Percentiles rank a stretch among this genome's conserved stretches.
phyloP scores from a whole-genome alignment of 192 early-diverging fungal species.

The Glomus cerebriforme region DNA sequence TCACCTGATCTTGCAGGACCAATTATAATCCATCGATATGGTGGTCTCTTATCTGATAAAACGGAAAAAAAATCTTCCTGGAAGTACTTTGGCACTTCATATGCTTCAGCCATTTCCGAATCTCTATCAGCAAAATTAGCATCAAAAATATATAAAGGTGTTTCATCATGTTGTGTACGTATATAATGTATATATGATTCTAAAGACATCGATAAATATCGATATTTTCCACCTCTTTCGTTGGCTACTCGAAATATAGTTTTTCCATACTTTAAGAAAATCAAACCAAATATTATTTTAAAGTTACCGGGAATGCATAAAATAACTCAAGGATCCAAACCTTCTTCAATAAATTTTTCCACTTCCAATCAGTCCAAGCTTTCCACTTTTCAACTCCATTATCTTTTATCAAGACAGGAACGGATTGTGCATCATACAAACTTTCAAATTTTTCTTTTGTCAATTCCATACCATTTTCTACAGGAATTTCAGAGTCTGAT shows the following conservation, averaged over 20 bases:
- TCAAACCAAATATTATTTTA: not conserved
- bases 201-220: constrained; percentile 35
- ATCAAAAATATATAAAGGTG: constrained; percentile 52
- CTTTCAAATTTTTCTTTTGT: constrained; percentile 37
- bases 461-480: constrained; percentile 37
- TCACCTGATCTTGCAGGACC: constrained; percentile 45
- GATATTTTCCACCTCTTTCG: constrained; percentile 34
- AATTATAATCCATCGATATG: constrained; percentile 50
- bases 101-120: constrained; percentile 40
- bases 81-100: constrained; percentile 48
- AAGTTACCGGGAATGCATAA: not conserved
- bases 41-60: constrained; percentile 37
- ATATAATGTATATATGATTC: constrained; percentile 43
- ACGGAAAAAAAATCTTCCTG: constrained; percentile 42
- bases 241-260: constrained; percentile 41
- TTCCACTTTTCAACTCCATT: constrained; percentile 45
- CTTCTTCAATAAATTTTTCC: constrained; percentile 36
- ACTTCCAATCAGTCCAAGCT: constrained; percentile 45
- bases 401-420: constrained; percentile 43
- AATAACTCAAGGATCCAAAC: not conserved
- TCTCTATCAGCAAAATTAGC: constrained; percentile 41
- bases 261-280: constrained; percentile 38
- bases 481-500: constrained; percentile 21
- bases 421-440: constrained; percentile 38
- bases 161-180: constrained; percentile 39